A percentile compares a stretch with the other conserved stretches of the same genome.
These are phyloP conservation scores for Chalara sp. DNA, from an alignment of 2,329 filamentous ascomycete genomes.

Conservation along the genomic window DNA sequence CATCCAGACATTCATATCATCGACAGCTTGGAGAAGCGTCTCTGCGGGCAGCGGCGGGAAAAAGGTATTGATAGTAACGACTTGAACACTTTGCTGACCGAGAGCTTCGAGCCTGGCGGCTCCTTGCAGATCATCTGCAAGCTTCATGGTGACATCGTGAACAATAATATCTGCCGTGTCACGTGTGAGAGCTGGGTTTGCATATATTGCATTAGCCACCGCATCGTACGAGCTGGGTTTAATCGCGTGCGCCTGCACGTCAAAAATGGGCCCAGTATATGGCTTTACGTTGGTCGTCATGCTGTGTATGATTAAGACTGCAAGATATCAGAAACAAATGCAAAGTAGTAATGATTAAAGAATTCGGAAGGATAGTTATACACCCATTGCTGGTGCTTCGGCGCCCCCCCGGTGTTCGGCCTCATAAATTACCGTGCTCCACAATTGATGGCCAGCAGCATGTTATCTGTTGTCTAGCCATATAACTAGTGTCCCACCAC, in stretches of 20 bases:
- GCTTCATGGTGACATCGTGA: not conserved
- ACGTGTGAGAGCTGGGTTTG: not conserved
- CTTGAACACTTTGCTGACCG: not conserved
- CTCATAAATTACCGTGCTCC: too few relatives aligned
- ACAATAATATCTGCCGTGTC: not conserved
- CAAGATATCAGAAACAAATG: too few relatives aligned
- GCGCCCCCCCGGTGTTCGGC: too few relatives aligned
- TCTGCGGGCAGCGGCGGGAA: not conserved
- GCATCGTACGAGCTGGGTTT: not conserved
- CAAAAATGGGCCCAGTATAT: constrained; percentile 17
- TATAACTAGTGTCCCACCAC: too few relatives aligned
- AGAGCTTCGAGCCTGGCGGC: not conserved
- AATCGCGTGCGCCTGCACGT: constrained; percentile 9
- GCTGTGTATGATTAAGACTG: too few relatives aligned
- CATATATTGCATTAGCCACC: too few relatives aligned
- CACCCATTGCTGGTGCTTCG: too few relatives aligned
- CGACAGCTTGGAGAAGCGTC: not conserved
- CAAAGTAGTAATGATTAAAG: too few relatives aligned
- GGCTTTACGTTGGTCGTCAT: too few relatives aligned
- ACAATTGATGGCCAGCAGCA: too few relatives aligned
- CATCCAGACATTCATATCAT: not conserved
- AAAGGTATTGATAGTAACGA: not conserved
- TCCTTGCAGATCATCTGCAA: not conserved
- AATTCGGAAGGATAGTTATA: too few relatives aligned
- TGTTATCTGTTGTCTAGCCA: too few relatives aligned